phyloP scores from a whole-genome alignment of 306 rosid species.

The Casuarina equisetifolia region DNA sequence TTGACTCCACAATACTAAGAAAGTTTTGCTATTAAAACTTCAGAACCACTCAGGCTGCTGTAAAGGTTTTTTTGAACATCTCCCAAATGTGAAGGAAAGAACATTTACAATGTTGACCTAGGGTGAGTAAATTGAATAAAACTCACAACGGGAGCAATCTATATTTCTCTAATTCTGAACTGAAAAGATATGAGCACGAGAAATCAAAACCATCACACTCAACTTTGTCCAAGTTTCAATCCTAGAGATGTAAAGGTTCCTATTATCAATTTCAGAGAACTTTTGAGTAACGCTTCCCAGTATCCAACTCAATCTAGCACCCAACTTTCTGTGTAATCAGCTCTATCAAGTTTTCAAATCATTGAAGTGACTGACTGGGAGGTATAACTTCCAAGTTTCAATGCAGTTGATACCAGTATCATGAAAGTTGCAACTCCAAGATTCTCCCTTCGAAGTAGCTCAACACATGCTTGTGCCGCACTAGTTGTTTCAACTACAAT shows the following conservation, averaged over 20 bases:
- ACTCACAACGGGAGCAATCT: constrained; percentile 16
- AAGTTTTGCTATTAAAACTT: background rate
- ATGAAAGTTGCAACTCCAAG: constrained; percentile 90
- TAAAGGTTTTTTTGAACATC: constrained; percentile 3
- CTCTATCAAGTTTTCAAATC: constrained; percentile 14
- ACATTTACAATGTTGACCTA: background rate
- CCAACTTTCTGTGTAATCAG: constrained; percentile 4
- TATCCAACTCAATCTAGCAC: constrained; percentile 9
- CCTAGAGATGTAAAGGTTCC: background rate
- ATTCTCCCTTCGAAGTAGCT: constrained; percentile 81
- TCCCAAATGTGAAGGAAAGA: constrained; percentile 5
- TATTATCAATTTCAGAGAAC: constrained; percentile 7
- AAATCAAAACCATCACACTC: background rate
- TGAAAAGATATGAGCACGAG: background rate
- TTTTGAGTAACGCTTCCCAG: constrained; percentile 11
- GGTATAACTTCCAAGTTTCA: background rate
- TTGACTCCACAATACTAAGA: background rate
- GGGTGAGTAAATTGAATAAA: constrained; percentile 9
- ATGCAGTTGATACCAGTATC: constrained; percentile 70
- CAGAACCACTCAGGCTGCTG: background rate
- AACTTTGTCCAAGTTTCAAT: background rate
- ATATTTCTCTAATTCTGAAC: background rate
- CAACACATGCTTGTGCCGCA: constrained; percentile 96
- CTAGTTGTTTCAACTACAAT: constrained; percentile 91
- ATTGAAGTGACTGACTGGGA: background rate